Evolutionary conservation across 306 rosid species (phyloP).

Genomic region (Vigna reflexopilosa): DNA sequence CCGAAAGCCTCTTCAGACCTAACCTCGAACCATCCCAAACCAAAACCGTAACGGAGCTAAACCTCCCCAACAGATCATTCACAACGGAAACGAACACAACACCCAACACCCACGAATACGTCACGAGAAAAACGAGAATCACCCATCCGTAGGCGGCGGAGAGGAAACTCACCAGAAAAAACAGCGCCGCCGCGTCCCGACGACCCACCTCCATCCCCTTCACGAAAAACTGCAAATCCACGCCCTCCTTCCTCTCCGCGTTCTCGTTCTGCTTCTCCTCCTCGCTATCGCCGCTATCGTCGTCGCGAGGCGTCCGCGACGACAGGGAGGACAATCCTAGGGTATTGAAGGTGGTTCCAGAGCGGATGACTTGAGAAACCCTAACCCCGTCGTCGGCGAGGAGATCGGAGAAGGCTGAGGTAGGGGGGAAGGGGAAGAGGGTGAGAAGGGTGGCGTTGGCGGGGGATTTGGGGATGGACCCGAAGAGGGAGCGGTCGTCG

Average conservation of each 20-base stretch:
- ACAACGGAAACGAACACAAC: constrained; percentile 77
- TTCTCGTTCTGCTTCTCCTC: constrained; percentile 20
- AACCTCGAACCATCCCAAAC: constrained; percentile 89
- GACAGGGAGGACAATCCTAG: constrained; percentile 23
- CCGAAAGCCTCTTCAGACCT: constrained; percentile 92
- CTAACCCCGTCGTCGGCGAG: constrained; percentile 70
- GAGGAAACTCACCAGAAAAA: constrained; percentile 72
- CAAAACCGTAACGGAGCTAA: constrained; percentile 63
- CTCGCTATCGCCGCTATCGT: neutral
- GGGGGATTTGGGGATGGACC: constrained; percentile 51
- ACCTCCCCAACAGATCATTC: constrained; percentile 75
- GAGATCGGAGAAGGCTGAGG: constrained; percentile 72
- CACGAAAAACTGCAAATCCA: constrained; percentile 69
- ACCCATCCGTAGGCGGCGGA: constrained; percentile 88
- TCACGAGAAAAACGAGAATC: constrained; percentile 81
- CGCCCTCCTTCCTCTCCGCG: constrained; percentile 39
- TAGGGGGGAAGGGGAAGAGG: constrained; percentile 51
- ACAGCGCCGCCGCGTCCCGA: constrained; percentile 72
- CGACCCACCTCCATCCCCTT: constrained; percentile 83
- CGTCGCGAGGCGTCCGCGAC: neutral
- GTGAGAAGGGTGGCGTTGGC: constrained; percentile 58
- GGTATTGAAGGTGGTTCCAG: constrained; percentile 65
- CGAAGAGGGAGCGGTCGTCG: constrained; percentile 68
- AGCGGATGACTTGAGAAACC: constrained; percentile 72
- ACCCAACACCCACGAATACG: constrained; percentile 89